phyloP scores from a whole-genome alignment of 1,284 basidiomycete species.

The Leccinum variabile region DNA sequence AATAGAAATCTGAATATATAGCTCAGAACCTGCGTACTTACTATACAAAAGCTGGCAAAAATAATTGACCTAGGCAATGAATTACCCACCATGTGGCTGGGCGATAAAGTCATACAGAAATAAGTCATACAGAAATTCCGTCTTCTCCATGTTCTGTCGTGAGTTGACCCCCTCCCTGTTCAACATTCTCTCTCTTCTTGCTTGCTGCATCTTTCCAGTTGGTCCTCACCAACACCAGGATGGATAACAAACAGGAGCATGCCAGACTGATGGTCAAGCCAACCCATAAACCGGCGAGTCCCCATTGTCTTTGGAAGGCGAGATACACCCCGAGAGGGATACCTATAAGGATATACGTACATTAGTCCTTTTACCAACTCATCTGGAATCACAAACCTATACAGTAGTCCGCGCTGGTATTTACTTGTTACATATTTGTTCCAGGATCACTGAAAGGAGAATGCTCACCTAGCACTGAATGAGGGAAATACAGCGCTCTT shows the following conservation, averaged over 20 bases:
- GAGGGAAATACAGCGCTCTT: conserved; percentile 30
- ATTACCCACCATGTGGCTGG: neutral
- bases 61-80: neutral
- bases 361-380: neutral
- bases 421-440: conserved; percentile 6
- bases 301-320: conserved; percentile 25
- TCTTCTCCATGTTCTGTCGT: neutral
- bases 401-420: conserved; percentile 23
- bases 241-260: conserved; percentile 22
- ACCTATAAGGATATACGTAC: conserved; percentile 14
- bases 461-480: conserved; percentile 25
- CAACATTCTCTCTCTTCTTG: neutral
- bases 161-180: neutral
- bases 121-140: neutral
- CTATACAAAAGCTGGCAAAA: neutral
- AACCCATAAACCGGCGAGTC: conserved; percentile 29
- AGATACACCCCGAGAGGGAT: conserved; percentile 33
- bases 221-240: conserved; percentile 21
- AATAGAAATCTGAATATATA: neutral
- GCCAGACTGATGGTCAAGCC: conserved; percentile 27
- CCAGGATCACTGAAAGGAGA: neutral
- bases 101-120: neutral
- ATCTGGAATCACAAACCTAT: conserved; percentile 19
- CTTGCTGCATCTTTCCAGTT: conserved; percentile 17
- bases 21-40: neutral